Conservation (phyloP, 2,329 filamentous ascomycete species). For the Ceratocystis albifundus region DNA sequence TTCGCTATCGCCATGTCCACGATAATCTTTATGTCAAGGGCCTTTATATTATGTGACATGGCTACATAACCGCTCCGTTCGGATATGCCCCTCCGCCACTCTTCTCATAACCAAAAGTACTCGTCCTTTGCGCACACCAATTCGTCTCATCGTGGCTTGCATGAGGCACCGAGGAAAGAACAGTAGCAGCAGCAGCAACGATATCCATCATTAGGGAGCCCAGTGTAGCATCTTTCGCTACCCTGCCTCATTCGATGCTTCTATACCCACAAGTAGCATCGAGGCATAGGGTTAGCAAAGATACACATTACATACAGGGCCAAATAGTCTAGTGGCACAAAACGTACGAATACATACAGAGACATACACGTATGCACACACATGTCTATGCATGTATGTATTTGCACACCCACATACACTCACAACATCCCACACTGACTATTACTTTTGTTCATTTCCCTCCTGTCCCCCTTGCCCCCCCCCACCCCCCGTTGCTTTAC, state of each 20-base stretch:
- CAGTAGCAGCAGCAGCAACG: background rate
- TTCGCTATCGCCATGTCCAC: background rate
- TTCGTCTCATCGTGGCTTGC: background rate
- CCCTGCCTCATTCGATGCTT: background rate
- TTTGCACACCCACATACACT: background rate
- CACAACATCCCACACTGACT: background rate
- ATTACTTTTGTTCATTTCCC: background rate
- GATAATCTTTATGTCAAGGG: background rate
- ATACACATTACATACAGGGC: background rate
- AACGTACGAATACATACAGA: background rate
- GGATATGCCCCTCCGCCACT: background rate
- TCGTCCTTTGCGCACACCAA: background rate
- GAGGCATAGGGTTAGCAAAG: background rate
- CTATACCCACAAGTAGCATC: background rate
- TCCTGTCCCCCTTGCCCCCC: slow-evolving; percentile 2
- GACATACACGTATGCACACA: background rate
- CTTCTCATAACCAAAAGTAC: background rate
- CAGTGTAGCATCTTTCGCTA: background rate
- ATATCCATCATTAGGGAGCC: background rate
- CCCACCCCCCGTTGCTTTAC: background rate
- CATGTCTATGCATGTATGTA: background rate
- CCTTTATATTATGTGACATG: background rate
- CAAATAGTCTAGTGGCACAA: slow-evolving; percentile 1
- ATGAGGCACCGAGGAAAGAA: background rate
- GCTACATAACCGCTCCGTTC: background rate